A percentile compares a stretch with the other conserved stretches of the same genome.
These are phyloP conservation scores for Trichoderma virens DNA, from an alignment of 495 filamentous ascomycete genomes.

Conservation along the genomic window DNA sequence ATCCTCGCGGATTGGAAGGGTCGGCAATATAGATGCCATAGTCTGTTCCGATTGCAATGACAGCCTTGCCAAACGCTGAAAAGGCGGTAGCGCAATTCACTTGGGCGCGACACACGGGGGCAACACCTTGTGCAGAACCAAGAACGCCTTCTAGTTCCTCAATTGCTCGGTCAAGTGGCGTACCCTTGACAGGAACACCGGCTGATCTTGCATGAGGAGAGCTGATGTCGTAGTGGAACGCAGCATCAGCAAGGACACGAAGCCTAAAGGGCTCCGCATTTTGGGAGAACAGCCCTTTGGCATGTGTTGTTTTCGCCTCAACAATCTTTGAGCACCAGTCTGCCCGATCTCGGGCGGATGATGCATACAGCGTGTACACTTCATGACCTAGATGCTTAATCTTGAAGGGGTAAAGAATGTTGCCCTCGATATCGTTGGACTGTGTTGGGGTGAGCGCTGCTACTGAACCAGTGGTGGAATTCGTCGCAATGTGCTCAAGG, in stretches of 20 bases:
- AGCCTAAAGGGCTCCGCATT: constrained; percentile 95
- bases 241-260: constrained; percentile 83
- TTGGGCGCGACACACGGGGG: constrained; percentile 67
- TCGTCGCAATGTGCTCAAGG: constrained; percentile 59
- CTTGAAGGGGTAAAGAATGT: constrained; percentile 85
- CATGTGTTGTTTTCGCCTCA: constrained; percentile 88
- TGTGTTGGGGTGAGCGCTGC: constrained; percentile 35
- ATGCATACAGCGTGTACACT: constrained; percentile 80
- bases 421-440: constrained; percentile 57
- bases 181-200: constrained; percentile 63
- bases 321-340: constrained; percentile 94
- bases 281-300: constrained; percentile 77
- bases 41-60: constrained; percentile 94
- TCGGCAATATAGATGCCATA: constrained; percentile 86
- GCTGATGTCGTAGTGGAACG: constrained; percentile 76
- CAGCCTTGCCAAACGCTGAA: constrained; percentile 67
- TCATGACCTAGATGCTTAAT: constrained; percentile 95
- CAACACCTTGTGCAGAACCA: constrained; percentile 56
- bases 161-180: constrained; percentile 86
- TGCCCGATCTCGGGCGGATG: constrained; percentile 58
- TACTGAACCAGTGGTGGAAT: constrained; percentile 32
- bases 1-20: constrained; percentile 77
- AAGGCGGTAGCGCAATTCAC: constrained; percentile 95
- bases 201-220: constrained; percentile 36
- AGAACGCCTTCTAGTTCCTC: constrained; percentile 75